These are phyloP conservation scores for Penicillium sp. DNA, from an alignment of 2,329 filamentous ascomycete genomes.

Conservation along the genomic window DNA sequence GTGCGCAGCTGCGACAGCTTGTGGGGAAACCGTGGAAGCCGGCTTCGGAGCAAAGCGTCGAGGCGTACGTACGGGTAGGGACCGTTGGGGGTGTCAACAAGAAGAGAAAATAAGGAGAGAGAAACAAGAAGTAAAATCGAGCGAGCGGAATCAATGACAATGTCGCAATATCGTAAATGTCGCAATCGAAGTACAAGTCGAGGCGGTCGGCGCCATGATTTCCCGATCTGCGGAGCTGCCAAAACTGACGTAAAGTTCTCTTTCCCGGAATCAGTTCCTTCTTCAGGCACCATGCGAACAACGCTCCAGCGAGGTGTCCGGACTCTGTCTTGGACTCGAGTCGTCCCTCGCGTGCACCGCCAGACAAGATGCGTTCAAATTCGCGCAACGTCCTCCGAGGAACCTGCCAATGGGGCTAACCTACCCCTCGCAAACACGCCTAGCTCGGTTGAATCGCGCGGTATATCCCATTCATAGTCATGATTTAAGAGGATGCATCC, in stretches of 20 bases:
- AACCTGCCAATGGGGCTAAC: constrained; percentile 37
- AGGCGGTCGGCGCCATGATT: constrained; percentile 23
- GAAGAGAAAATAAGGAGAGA: neutral
- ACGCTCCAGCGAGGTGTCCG: constrained; percentile 34
- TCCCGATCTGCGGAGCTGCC: constrained; percentile 18
- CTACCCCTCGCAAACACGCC: constrained; percentile 37
- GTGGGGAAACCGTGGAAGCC: constrained; percentile 24
- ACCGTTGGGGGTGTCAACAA: neutral
- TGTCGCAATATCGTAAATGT: constrained; percentile 12
- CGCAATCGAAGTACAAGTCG: constrained; percentile 22
- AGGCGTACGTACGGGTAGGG: neutral
- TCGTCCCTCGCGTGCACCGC: constrained; percentile 27
- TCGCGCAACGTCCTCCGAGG: constrained; percentile 41
- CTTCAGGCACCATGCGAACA: constrained; percentile 33
- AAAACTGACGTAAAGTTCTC: constrained; percentile 24
- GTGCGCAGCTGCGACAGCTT: constrained; percentile 19
- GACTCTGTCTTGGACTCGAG: constrained; percentile 32
- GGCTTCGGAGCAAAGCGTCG: constrained; percentile 34
- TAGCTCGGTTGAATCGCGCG: constrained; percentile 40
- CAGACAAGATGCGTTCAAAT: constrained; percentile 42
- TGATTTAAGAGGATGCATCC: neutral
- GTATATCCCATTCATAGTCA: constrained; percentile 24
- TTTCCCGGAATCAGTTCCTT: constrained; percentile 11
- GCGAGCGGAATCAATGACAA: constrained; percentile 6
- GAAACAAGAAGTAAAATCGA: neutral